These are phyloP conservation scores for Panicum virgatum DNA, from an alignment of 202 grass and related monocot species.

Conservation along the genomic window DNA sequence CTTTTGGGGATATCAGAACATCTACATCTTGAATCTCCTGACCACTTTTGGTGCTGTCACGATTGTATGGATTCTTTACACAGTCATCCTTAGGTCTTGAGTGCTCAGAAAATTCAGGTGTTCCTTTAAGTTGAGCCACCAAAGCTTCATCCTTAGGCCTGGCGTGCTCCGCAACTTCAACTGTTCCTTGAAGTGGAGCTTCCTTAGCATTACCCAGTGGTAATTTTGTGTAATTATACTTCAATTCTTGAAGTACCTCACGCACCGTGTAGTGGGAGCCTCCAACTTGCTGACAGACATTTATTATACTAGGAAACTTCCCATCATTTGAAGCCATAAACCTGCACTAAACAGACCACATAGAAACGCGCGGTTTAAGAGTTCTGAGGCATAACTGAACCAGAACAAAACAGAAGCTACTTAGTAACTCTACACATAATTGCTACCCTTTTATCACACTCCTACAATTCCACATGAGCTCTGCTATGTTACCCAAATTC, in stretches of 20 bases:
- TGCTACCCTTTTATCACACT: neutral
- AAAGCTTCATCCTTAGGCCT: conserved; percentile 5
- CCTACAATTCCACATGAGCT: neutral
- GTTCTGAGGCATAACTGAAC: conserved; percentile 13
- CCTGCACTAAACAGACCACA: conserved; percentile 43
- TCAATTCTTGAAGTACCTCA: conserved; percentile 67
- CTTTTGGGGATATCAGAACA: neutral
- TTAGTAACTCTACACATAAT: neutral
- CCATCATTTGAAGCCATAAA: conserved; percentile 70
- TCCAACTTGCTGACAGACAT: conserved; percentile 43
- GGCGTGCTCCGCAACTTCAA: conserved; percentile 29
- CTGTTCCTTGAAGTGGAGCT: conserved; percentile 8
- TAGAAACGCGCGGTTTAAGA: conserved; percentile 31
- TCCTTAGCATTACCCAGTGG: conserved; percentile 20
- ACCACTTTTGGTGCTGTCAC: neutral
- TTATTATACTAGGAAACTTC: conserved; percentile 37
- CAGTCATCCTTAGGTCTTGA: conserved; percentile 16
- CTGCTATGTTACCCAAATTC: neutral
- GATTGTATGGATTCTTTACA: neutral
- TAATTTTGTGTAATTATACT: conserved; percentile 48
- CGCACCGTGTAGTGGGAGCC: conserved; percentile 54
- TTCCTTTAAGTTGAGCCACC: conserved; percentile 1
- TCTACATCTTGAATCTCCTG: conserved; percentile 11
- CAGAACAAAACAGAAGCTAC: neutral
- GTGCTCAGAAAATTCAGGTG: conserved; percentile 19